Base-by-base conservation (phyloP, 371 early-diverging fungal species). In the Umbelopsis sp. region DNA sequence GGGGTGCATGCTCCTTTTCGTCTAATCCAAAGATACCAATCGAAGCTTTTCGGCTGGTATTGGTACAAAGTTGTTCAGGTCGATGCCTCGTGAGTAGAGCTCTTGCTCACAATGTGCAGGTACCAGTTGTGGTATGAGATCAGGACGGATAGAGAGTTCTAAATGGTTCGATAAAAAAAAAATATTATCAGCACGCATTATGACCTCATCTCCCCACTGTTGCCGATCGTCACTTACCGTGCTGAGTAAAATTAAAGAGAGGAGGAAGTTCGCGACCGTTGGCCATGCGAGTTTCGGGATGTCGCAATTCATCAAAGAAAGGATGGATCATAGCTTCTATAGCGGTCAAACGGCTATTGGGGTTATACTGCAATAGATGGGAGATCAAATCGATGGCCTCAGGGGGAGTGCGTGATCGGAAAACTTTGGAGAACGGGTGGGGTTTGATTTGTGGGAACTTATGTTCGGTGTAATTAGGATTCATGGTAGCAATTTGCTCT, bases 401-500 rank as follows among this genome's bases (percentile, higher is more conserved):
- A 50, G 92, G 87, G 24, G 92, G 86, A 44, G 93, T 89, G 70
- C 93, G 88, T 69, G 90, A 83, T 51, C 93, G 91, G 87, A 96
- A 97, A 37, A 96, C 92, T 80, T 91, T 94, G 65, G 85, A 77
- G 78, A 97, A 96, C 29, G 96, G 91, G 71, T 94, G 93, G 18
- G 98, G 92, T 77, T 95, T 96, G 76, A 99, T 98, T 78, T 94
- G 96, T 69, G 99, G 98, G 82, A 99, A 99, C 69, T 96, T 95
- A 86, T 97, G 97, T 75, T 98, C 98, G 71, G 95, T 95, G 76
- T 98, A 97, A 84, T 94, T 93, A 48, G 94, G 95, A 79, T 99
- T 98, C 97, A 98, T 97, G 50, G 93, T 88, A 69, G 92, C 86
- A 72, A 98, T 93, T 78, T 98, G 97, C 67, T 97, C 97, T 70